Evolutionary conservation across 2,329 filamentous ascomycete genomes (phyloP).

Genomic region (Coniochaeta sp.): DNA sequence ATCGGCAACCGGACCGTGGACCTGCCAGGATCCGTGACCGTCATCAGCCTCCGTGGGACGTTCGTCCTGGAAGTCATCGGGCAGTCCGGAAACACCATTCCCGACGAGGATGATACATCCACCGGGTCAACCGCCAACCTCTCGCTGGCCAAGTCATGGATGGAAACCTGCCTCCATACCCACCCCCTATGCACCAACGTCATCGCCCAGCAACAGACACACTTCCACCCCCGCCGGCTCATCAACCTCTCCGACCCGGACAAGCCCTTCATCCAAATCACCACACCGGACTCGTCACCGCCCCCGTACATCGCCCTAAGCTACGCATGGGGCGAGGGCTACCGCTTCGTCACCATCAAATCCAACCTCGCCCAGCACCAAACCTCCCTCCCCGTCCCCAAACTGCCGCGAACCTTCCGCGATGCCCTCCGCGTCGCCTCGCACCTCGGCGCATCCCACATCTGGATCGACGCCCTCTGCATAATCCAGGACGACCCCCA

Average conservation of each 20-base stretch:
- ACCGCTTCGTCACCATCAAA: constrained; percentile 3
- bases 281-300: not conserved
- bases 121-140: not conserved
- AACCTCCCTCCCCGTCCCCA: not conserved
- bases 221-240: constrained; percentile 5
- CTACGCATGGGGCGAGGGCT: constrained; percentile 11
- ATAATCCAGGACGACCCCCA: constrained; percentile 15
- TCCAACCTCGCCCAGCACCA: not conserved
- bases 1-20: not conserved
- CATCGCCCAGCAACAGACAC: not conserved
- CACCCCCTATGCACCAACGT: not conserved
- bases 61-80: not conserved
- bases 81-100: not conserved
- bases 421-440: constrained; percentile 10
- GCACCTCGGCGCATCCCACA: not conserved
- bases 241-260: constrained; percentile 6
- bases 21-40: not conserved
- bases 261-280: not conserved
- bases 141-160: constrained; percentile 1
- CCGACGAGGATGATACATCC: not conserved
- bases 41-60: not conserved
- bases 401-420: constrained; percentile 8
- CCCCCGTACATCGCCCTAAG: constrained; percentile 11
- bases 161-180: not conserved
- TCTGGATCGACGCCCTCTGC: constrained; percentile 20